Evolutionary conservation across 2,329 filamentous ascomycete genomes (phyloP).

Genomic region (Aspergillus neotritici): DNA sequence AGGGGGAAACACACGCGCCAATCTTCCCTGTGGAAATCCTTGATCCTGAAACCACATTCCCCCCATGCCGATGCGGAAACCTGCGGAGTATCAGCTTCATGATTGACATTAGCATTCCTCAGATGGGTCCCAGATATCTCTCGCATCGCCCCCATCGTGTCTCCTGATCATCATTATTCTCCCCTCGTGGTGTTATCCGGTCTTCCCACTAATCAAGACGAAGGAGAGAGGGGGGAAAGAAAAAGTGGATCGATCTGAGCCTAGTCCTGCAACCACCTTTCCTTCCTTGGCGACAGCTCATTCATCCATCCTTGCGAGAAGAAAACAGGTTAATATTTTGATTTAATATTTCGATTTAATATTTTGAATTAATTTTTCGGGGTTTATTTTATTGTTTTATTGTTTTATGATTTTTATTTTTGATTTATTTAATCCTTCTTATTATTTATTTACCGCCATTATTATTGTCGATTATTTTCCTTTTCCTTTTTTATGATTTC

Average conservation of each 20-base stretch:
- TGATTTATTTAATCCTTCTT: no score
- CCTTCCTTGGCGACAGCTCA: slow-evolving; percentile 11
- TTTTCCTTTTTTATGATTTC: no score
- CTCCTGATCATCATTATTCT: slow-evolving; percentile 3
- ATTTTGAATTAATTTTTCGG: no score
- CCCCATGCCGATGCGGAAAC: background rate
- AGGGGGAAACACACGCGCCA: no score
- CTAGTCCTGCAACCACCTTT: slow-evolving; percentile 15
- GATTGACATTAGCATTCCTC: slow-evolving; percentile 4
- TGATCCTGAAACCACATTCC: slow-evolving; percentile 10
- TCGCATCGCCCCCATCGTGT: background rate
- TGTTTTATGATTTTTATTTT: no score
- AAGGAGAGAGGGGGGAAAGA: slow-evolving; percentile 8
- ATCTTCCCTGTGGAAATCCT: background rate
- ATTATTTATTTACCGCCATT: no score
- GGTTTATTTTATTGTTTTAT: no score
- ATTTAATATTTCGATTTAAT: no score
- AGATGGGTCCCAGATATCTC: slow-evolving; percentile 1
- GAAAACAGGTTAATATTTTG: no score
- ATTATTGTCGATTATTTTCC: no score
- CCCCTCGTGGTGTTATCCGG: background rate
- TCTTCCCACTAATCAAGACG: slow-evolving; percentile 2
- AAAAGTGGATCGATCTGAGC: slow-evolving; percentile 23
- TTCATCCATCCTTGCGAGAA: background rate
- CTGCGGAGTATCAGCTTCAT: slow-evolving; percentile 1